Evolutionary conservation across 768 basidiomycete genomes (phyloP).

Genomic region (Boletus reticuloceps): DNA sequence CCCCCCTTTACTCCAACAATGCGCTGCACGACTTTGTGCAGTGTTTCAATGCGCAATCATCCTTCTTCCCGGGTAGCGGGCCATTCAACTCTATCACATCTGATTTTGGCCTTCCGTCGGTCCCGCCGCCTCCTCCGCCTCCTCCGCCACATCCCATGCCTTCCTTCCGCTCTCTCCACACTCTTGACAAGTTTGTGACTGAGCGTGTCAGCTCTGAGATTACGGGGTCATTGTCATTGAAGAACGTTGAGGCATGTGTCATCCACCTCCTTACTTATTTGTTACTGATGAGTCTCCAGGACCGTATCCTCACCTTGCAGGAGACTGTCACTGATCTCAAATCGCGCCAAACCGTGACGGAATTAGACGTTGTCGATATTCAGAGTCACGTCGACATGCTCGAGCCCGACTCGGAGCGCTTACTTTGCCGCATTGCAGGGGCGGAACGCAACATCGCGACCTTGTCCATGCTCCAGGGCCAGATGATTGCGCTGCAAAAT

Average conservation of each 20-base stretch:
- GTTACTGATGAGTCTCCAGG: slow-evolving; percentile 14
- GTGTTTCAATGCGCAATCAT: slow-evolving; percentile 15
- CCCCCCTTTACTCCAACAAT: slow-evolving; percentile 7
- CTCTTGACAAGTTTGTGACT: slow-evolving; percentile 10
- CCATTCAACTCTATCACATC: slow-evolving; percentile 21
- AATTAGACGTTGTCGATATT: slow-evolving; percentile 33
- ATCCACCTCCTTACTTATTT: not conserved
- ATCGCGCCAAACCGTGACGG: slow-evolving; percentile 22
- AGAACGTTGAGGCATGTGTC: slow-evolving; percentile 20
- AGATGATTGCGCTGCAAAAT: slow-evolving; percentile 19
- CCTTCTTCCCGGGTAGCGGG: slow-evolving; percentile 17
- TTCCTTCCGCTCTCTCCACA: slow-evolving; percentile 10
- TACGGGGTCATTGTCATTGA: slow-evolving; percentile 20
- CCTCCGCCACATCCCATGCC: slow-evolving; percentile 8
- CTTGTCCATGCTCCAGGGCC: slow-evolving; percentile 26
- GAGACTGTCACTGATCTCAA: slow-evolving; percentile 17
- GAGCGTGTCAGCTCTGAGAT: slow-evolving; percentile 24
- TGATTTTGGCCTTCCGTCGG: slow-evolving; percentile 17
- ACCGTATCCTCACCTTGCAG: slow-evolving; percentile 23
- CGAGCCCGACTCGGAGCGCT: slow-evolving; percentile 31
- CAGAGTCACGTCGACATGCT: slow-evolving; percentile 39
- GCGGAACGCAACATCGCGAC: slow-evolving; percentile 32
- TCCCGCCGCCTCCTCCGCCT: slow-evolving; percentile 8
- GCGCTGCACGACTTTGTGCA: slow-evolving; percentile 15
- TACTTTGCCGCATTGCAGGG: slow-evolving; percentile 26